phyloP scores from a whole-genome alignment of 768 basidiomycete genomes.

The Agrocybe praecox region DNA sequence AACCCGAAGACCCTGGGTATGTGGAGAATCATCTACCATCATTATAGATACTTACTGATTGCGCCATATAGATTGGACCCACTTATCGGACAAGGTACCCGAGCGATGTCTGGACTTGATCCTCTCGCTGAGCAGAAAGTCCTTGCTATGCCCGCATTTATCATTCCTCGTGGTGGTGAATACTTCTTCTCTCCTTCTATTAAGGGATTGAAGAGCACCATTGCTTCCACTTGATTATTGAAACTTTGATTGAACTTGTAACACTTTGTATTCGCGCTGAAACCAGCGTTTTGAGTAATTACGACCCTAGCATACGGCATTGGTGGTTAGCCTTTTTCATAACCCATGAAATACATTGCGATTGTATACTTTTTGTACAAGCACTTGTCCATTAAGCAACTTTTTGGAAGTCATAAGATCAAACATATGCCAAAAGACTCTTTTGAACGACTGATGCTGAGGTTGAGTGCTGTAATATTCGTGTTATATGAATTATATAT shows the following conservation, averaged over 20 bases:
- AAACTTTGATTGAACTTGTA: neutral
- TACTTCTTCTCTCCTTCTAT: constrained; percentile 57
- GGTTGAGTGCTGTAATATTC: neutral
- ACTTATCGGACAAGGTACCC: constrained; percentile 24
- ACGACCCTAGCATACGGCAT: neutral
- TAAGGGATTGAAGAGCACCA: constrained; percentile 41
- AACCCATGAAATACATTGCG: neutral
- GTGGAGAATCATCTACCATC: constrained; percentile 4
- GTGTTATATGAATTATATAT: neutral
- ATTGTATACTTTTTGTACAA: neutral
- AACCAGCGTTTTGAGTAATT: neutral
- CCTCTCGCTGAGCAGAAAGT: constrained; percentile 43
- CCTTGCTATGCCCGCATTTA: constrained; percentile 37
- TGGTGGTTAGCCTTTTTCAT: neutral
- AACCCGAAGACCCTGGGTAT: constrained; percentile 32
- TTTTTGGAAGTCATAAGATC: no score
- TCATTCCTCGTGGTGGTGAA: constrained; percentile 51
- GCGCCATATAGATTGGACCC: constrained; percentile 19
- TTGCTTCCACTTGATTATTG: constrained; percentile 14
- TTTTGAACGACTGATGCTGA: neutral
- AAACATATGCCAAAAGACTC: neutral
- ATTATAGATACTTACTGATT: neutral
- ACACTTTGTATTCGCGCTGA: neutral
- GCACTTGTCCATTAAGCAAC: neutral
- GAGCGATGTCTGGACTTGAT: constrained; percentile 41